These are phyloP conservation scores for Elongisporangium senticosum DNA, from an alignment of 352 stramenopile species.

Conservation along the genomic window DNA sequence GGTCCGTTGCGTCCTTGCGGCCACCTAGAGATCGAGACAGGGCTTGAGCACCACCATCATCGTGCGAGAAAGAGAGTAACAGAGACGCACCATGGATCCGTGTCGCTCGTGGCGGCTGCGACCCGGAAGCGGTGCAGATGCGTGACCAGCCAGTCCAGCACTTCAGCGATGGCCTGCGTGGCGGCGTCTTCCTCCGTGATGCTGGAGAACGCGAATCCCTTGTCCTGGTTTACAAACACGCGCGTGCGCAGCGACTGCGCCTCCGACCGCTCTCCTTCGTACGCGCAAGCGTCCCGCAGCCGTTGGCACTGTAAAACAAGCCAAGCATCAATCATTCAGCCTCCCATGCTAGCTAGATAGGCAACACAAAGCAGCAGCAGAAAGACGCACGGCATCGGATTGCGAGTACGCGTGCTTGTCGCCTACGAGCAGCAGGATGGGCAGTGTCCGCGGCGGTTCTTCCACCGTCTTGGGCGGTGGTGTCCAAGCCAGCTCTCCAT, in stretches of 20 bases:
- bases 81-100: slow-evolving; percentile 40
- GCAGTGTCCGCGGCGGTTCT: slow-evolving; percentile 19
- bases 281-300: slow-evolving; percentile 31
- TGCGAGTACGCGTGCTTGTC: slow-evolving; percentile 55
- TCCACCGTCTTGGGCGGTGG: slow-evolving; percentile 8
- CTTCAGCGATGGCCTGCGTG: slow-evolving; percentile 78
- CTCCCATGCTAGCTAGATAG: not conserved
- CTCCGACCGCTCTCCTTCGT: slow-evolving; percentile 9
- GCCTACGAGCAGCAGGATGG: slow-evolving; percentile 61
- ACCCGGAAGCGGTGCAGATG: slow-evolving; percentile 81
- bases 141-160: slow-evolving; percentile 81
- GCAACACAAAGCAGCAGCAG: not conserved
- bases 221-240: slow-evolving; percentile 66
- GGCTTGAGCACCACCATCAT: not conserved
- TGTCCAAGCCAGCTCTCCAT: slow-evolving; percentile 38
- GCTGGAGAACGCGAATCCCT: slow-evolving; percentile 82
- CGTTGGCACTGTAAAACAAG: slow-evolving; percentile 37
- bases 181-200: slow-evolving; percentile 88
- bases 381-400: slow-evolving; percentile 51
- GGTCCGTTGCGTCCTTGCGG: slow-evolving; percentile 82
- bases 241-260: slow-evolving; percentile 32
- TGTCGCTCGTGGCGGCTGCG: slow-evolving; percentile 72
- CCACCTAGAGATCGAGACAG: slow-evolving; percentile 32
- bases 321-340: slow-evolving; percentile 1
- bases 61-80: not conserved